These are phyloP conservation scores for Sarocladium strictum DNA, from an alignment of 2,329 filamentous ascomycete genomes.

Conservation along the genomic window DNA sequence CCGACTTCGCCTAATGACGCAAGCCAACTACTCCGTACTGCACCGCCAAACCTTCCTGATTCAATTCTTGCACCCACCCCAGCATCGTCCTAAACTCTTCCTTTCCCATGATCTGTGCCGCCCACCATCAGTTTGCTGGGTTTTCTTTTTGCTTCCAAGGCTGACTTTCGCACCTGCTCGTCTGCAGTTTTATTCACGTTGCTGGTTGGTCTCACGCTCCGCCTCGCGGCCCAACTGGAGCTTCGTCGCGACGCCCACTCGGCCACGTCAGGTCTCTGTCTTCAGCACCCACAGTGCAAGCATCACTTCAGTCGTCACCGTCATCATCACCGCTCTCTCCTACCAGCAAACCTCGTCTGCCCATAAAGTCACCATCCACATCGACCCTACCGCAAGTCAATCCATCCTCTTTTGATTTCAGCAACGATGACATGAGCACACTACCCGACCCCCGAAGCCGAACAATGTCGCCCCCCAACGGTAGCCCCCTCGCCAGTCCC, in stretches of 20 bases:
- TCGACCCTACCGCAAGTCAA: conserved; percentile 28
- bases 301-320: conserved; percentile 17
- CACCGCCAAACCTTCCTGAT: background rate
- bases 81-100: background rate
- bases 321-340: conserved; percentile 25
- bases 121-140: too few species aligned
- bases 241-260: conserved; percentile 29
- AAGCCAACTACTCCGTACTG: background rate
- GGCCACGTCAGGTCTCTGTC: conserved; percentile 50
- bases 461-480: conserved; percentile 38
- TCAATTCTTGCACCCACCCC: background rate
- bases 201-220: conserved; percentile 45
- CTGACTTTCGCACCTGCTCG: conserved; percentile 13
- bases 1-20: conserved; percentile 3
- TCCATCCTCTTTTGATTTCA: conserved; percentile 34
- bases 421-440: conserved; percentile 61
- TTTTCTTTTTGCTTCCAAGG: background rate
- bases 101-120: background rate
- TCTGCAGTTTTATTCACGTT: conserved; percentile 45
- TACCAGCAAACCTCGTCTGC: conserved; percentile 29
- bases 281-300: conserved; percentile 35
- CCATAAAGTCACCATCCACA: conserved; percentile 32
- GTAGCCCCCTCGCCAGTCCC: conserved; percentile 24
- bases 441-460: conserved; percentile 59
- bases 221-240: conserved; percentile 13